These are phyloP conservation scores for Bipolaris sorokiniana DNA, from an alignment of 2,329 filamentous ascomycete species.

Conservation along the genomic window DNA sequence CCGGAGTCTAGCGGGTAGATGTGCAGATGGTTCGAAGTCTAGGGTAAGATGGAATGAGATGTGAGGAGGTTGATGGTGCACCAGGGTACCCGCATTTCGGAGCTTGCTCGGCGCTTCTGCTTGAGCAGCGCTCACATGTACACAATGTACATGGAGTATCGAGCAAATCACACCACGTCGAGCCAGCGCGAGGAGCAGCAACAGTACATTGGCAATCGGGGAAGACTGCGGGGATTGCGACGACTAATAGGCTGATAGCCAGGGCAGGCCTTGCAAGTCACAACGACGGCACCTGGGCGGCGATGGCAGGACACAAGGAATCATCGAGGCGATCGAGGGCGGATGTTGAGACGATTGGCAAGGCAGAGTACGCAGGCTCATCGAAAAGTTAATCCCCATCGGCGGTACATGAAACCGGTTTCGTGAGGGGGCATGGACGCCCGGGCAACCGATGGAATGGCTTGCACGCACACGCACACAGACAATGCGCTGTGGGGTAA, in stretches of 20 bases:
- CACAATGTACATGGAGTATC: neutral
- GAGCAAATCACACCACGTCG: slow-evolving; percentile 6
- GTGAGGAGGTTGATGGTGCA: neutral
- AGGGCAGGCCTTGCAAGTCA: neutral
- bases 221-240: neutral
- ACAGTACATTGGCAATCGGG: neutral
- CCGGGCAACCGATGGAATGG: slow-evolving; percentile 11
- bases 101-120: slow-evolving; percentile 1
- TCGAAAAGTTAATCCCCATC: slow-evolving; percentile 13
- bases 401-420: slow-evolving; percentile 24
- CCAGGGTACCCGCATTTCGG: neutral
- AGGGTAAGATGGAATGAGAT: neutral
- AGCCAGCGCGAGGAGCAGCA: neutral
- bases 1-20: neutral
- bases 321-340: slow-evolving; percentile 7
- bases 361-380: slow-evolving; percentile 2
- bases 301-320: slow-evolving; percentile 5
- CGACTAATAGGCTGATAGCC: neutral
- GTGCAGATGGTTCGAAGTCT: neutral
- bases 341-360: slow-evolving; percentile 2
- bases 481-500: slow-evolving; percentile 20
- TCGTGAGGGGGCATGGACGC: slow-evolving; percentile 17
- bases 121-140: neutral
- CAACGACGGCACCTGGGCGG: neutral
- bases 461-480: too few relatives aligned